These are phyloP conservation scores for Berberis thunbergii DNA, from an alignment of 164 flowering plant genomes.

Conservation along the genomic window DNA sequence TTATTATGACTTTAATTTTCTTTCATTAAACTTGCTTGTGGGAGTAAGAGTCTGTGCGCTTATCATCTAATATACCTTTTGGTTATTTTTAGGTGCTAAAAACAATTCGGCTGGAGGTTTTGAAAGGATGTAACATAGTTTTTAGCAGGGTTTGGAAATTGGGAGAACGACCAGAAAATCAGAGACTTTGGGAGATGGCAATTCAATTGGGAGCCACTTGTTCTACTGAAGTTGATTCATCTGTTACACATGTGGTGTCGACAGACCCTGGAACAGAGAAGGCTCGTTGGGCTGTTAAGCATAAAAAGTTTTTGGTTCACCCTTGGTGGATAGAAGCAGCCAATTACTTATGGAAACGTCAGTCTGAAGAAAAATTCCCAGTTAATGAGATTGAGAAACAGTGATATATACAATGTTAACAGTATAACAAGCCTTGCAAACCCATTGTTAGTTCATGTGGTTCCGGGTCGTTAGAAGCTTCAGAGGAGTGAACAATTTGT, in stretches of 20 bases:
- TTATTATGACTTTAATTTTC: background rate
- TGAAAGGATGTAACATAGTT: slow-evolving; percentile 59
- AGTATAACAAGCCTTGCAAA: background rate
- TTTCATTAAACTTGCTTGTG: background rate
- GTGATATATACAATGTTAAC: background rate
- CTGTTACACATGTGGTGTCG: slow-evolving; percentile 2
- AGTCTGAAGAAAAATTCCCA: background rate
- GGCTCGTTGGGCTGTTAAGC: background rate
- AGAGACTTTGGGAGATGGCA: slow-evolving; percentile 64
- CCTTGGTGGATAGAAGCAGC: slow-evolving; percentile 3
- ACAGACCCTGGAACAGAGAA: background rate
- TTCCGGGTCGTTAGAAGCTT: background rate
- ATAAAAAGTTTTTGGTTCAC: background rate
- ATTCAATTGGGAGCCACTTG: slow-evolving; percentile 35
- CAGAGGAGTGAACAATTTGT: too few species aligned
- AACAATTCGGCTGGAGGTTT: slow-evolving; percentile 34
- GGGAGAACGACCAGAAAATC: slow-evolving; percentile 30
- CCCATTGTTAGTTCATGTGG: background rate
- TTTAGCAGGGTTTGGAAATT: slow-evolving; percentile 61
- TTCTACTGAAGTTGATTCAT: background rate
- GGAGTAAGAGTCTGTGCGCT: background rate
- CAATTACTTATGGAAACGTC: slow-evolving; percentile 1
- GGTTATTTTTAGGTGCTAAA: slow-evolving; percentile 38
- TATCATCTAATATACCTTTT: background rate
- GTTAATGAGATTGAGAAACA: background rate